These are phyloP conservation scores for Malassezia sympodialis DNA, from an alignment of 1,284 basidiomycete genomes.

Conservation along the genomic window DNA sequence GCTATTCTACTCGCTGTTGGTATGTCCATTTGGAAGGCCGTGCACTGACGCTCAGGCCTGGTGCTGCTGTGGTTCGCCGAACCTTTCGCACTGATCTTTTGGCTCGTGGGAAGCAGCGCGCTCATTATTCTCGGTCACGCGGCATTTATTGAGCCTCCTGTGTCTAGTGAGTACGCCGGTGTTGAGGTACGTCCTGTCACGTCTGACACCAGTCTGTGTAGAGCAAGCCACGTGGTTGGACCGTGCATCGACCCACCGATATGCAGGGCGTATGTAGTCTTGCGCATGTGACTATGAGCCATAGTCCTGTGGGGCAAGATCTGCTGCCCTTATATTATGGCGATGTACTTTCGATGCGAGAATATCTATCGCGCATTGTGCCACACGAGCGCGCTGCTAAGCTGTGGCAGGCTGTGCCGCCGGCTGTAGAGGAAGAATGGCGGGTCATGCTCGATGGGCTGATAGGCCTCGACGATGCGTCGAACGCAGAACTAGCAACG, in stretches of 20 bases:
- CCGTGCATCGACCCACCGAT: background rate
- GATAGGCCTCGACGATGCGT: background rate
- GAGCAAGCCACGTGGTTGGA: background rate
- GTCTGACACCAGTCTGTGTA: background rate
- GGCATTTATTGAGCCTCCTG: conserved; percentile 70
- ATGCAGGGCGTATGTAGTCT: background rate
- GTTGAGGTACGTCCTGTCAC: conserved; percentile 52
- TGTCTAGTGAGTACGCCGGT: conserved; percentile 74
- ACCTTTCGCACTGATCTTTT: conserved; percentile 45
- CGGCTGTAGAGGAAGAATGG: background rate
- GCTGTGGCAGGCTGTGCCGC: background rate
- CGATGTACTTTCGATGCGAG: background rate
- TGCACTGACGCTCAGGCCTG: conserved; percentile 20
- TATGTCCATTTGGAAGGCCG: background rate
- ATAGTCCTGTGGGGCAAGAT: background rate
- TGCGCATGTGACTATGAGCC: background rate
- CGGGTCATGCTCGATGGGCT: background rate
- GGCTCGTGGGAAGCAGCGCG: conserved; percentile 48
- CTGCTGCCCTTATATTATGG: conserved; percentile 4
- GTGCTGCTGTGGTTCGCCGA: conserved; percentile 40
- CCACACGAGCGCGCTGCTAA: background rate
- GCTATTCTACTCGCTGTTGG: conserved; percentile 52
- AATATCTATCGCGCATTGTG: background rate
- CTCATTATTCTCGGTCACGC: conserved; percentile 63
- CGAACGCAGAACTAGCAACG: background rate